These are phyloP conservation scores for Suhomyces sp. DNA, from an alignment of 805 yeast species.

Conservation along the genomic window DNA sequence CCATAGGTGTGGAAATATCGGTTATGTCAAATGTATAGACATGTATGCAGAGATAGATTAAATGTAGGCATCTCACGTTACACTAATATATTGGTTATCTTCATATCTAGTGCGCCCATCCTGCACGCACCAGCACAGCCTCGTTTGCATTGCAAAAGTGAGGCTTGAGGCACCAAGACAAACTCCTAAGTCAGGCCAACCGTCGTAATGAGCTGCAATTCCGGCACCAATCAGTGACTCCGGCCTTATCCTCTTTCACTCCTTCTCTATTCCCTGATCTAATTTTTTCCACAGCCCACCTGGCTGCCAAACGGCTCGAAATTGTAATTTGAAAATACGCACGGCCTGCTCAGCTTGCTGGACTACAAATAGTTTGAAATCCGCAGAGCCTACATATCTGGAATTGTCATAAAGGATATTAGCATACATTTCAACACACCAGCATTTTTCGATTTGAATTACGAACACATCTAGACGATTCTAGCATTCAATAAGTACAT, in stretches of 20 bases:
- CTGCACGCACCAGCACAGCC: slow-evolving; percentile 2
- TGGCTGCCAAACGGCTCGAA: background rate
- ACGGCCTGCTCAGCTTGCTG: background rate
- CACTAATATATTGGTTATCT: too few species aligned
- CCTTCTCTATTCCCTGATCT: background rate
- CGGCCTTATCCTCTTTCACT: background rate
- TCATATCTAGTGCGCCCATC: background rate
- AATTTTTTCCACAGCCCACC: background rate
- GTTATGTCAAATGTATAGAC: too few species aligned
- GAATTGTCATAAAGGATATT: too few species aligned
- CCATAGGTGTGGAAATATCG: too few species aligned
- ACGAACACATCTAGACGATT: too few species aligned
- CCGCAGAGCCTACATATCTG: background rate
- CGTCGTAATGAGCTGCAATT: background rate
- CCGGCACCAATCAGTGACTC: background rate
- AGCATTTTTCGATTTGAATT: too few species aligned
- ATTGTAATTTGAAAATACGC: background rate
- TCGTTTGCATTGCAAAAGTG: background rate
- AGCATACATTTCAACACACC: too few species aligned
- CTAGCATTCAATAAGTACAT: too few species aligned
- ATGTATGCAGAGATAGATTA: too few species aligned
- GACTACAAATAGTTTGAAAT: background rate
- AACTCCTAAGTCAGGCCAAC: background rate
- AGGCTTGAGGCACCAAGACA: background rate
- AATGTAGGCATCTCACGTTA: too few species aligned